Evolutionary conservation across 345 rosid species (phyloP).

Genomic region (Eucalyptus shirleyi): DNA sequence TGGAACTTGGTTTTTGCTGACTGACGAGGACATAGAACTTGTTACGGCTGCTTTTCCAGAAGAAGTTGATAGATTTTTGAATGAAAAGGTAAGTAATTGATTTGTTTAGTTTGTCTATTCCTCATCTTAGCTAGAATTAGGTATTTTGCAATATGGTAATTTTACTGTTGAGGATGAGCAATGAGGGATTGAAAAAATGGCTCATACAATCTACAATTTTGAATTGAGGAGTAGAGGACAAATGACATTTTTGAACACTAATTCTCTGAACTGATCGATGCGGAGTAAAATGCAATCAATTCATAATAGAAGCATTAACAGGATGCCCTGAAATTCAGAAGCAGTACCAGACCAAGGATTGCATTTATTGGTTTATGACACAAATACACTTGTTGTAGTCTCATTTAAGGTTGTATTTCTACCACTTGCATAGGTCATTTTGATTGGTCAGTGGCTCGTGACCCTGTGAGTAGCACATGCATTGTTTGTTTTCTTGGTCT

Average conservation of each 20-base stretch:
- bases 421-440: not conserved
- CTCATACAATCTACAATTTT: not conserved
- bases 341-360: not conserved
- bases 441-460: not conserved
- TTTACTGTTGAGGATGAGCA: not conserved
- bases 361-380: not conserved
- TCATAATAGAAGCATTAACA: not conserved
- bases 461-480: not conserved
- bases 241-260: not conserved
- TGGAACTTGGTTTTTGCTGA: slow-evolving; percentile 41
- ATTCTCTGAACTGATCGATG: not conserved
- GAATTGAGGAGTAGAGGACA: not conserved
- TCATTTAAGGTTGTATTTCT: not conserved
- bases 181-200: not conserved
- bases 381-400: not conserved
- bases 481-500: not conserved
- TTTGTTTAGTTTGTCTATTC: not conserved
- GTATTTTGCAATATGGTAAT: not conserved
- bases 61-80: slow-evolving; percentile 44
- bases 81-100: slow-evolving; percentile 44
- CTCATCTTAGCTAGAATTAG: not conserved
- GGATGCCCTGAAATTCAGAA: not conserved
- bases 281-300: not conserved
- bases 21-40: slow-evolving; percentile 70
- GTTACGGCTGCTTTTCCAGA: slow-evolving; percentile 60